Conservation (phyloP, 495 filamentous ascomycete genomes). For the Astrocystis sublimbata region DNA sequence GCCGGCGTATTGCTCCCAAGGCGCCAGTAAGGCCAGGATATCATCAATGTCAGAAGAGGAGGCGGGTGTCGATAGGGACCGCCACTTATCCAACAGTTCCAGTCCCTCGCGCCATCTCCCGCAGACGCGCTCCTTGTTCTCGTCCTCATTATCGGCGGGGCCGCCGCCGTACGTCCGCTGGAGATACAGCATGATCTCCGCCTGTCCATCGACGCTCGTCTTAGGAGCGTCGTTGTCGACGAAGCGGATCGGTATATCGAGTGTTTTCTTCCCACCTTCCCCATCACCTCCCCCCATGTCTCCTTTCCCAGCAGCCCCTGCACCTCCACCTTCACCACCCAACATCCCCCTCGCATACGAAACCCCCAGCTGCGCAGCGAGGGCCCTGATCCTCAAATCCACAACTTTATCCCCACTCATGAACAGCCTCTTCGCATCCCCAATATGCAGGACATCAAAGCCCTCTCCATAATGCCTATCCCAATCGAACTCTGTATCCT, state of each 20-base stretch:
- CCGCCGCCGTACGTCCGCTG: conserved; percentile 47
- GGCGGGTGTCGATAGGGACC: conserved; percentile 7
- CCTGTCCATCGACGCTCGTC: conserved; percentile 48
- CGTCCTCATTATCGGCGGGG: conserved; percentile 7
- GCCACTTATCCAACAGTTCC: conserved; percentile 41
- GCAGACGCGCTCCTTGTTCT: conserved; percentile 38
- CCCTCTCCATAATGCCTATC: conserved; percentile 72
- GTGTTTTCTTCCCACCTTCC: too few species aligned
- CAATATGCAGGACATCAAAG: conserved; percentile 82
- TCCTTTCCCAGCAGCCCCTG: too few species aligned
- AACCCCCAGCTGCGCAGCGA: conserved; percentile 61
- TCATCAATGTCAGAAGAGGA: background rate
- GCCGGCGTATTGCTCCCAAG: conserved; percentile 53
- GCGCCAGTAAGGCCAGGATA: conserved; percentile 26
- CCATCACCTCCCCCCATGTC: background rate
- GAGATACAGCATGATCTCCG: conserved; percentile 57
- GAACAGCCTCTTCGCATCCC: conserved; percentile 54
- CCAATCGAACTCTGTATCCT: conserved; percentile 74
- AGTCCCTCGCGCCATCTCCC: conserved; percentile 42
- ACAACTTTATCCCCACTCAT: conserved; percentile 54
- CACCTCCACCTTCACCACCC: background rate
- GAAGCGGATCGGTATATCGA: conserved; percentile 46
- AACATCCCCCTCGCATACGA: conserved; percentile 52
- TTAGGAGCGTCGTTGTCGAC: conserved; percentile 54
- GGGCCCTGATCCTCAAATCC: conserved; percentile 59